Base-by-base conservation (phyloP, 164 flowering plant genomes). In the Nelumbo lutea region DNA sequence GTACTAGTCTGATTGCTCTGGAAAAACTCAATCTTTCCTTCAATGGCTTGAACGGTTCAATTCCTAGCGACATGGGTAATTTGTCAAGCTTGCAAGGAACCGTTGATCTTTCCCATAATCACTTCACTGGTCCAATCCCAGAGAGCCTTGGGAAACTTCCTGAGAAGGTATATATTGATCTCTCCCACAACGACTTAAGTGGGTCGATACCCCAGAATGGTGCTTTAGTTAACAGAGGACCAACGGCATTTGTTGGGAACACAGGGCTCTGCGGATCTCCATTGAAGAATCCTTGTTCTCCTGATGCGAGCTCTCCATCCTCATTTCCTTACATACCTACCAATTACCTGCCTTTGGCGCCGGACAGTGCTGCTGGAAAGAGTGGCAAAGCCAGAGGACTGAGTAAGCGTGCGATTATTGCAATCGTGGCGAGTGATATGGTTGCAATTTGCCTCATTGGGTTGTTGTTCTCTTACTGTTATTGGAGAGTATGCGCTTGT, bases 191-290 rank as follows among this genome's bases (percentile, higher is more conserved):
- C 72, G 85, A 89, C 72, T 79, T 95, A 44, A 92, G 84, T 62
- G 99, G 99, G 63, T 79, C 90, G 39, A 90, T 95, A 72, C 97
- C 99, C 1, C 96, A 88, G 78, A 87, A 73, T 78, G 97, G 96
- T 66, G 90, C 99, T 79, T 73, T 95, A 6, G 83, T 85, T 76
- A 95, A 90, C 68, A 77, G 97, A 82, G 99, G 99, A 65, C 99
- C 99, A 11, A 92, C 99, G 0, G 99, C 99, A 8, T 95, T 90
- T 64, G 74, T 95, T 15, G 97, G 96, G 45, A 95, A 95, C 61
- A 84, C 87, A 1, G 83, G 79, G 39, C 89, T 95, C 2, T 95
- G 99, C 74, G 99, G 99, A 55, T 91, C 96, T 47, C 99, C 99
- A n/a, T 79, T 92, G 81, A 92, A 81, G 82, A 83, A 79, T 57